Percentiles rank a stretch among this genome's conserved stretches.
phyloP scores from a whole-genome alignment of 768 basidiomycete species.

The Xerocomus potaroensis region DNA sequence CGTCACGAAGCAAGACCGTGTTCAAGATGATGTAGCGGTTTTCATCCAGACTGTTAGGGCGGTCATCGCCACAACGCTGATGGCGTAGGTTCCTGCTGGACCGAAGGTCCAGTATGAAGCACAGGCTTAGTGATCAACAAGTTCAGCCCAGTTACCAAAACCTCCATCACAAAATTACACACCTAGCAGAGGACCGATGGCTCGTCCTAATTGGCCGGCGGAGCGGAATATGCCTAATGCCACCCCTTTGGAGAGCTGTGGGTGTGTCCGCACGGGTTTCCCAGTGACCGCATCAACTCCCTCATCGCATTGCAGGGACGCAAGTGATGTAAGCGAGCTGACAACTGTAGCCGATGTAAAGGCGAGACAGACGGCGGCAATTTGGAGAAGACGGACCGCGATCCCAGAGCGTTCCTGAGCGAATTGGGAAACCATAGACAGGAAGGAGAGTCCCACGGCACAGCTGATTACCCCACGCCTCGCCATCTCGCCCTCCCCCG shows the following conservation, averaged over 20 bases:
- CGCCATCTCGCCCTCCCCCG: constrained; percentile 82
- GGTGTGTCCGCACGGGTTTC: constrained; percentile 51
- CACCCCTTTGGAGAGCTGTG: constrained; percentile 75
- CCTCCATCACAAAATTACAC: constrained; percentile 23
- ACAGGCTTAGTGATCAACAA: constrained; percentile 50
- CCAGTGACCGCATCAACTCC: constrained; percentile 52
- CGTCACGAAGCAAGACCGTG: neutral
- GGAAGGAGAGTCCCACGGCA: constrained; percentile 60
- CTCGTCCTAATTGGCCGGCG: constrained; percentile 91
- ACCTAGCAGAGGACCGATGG: constrained; percentile 90
- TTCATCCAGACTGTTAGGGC: constrained; percentile 56
- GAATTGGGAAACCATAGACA: constrained; percentile 66
- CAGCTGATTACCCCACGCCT: constrained; percentile 75
- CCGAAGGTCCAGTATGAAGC: constrained; percentile 88
- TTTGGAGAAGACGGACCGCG: constrained; percentile 53
- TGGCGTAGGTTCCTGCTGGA: constrained; percentile 69
- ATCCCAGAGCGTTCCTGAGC: constrained; percentile 38
- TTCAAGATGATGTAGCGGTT: constrained; percentile 11
- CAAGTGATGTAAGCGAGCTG: constrained; percentile 85
- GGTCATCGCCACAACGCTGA: constrained; percentile 63
- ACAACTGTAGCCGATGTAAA: constrained; percentile 97
- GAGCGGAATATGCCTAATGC: constrained; percentile 86
- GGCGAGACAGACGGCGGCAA: constrained; percentile 80
- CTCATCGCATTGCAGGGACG: constrained; percentile 88
- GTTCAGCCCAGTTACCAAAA: constrained; percentile 6